Percentiles rank a stretch among this genome's conserved stretches.
These are phyloP conservation scores for Candida buenavistaensis DNA, from an alignment of 1,139 yeast genomes.

Conservation along the genomic window DNA sequence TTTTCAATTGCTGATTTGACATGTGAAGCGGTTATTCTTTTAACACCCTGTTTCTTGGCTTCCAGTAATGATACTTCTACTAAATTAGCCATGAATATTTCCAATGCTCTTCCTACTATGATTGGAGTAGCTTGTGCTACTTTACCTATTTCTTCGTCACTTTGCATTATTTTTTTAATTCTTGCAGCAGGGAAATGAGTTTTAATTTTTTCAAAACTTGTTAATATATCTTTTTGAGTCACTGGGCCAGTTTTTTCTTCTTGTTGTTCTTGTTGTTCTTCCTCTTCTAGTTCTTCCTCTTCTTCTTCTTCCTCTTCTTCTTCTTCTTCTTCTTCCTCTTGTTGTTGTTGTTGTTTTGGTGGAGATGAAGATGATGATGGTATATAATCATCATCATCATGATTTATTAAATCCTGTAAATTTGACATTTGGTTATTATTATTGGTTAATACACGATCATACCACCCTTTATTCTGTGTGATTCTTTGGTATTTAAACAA, in stretches of 20 bases:
- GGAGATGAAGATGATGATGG: constrained; percentile 7
- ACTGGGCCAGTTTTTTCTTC: constrained; percentile 13
- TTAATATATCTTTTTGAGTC: constrained; percentile 31
- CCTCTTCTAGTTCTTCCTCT: too few species aligned
- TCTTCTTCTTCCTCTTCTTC: too few species aligned
- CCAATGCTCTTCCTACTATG: constrained; percentile 92
- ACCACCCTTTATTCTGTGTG: too few species aligned
- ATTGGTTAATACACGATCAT: neutral
- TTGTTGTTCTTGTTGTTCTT: neutral
- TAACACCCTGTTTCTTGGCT: constrained; percentile 74
- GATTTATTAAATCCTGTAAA: constrained; percentile 16
- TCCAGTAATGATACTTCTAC: constrained; percentile 82
- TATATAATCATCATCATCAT: constrained; percentile 13
- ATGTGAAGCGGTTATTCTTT: constrained; percentile 81
- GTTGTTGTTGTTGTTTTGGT: constrained; percentile 3
- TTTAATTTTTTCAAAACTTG: constrained; percentile 58
- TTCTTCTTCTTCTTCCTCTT: too few species aligned
- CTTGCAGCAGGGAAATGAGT: constrained; percentile 98
- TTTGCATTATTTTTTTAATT: constrained; percentile 93
- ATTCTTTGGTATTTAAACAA: neutral
- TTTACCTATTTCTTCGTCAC: constrained; percentile 97
- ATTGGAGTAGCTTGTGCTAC: constrained; percentile 99
- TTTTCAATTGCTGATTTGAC: constrained; percentile 79
- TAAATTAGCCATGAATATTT: constrained; percentile 84
- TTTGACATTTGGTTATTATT: constrained; percentile 12